Conservation (phyloP, 2,329 filamentous ascomycete species). For the Xylaria sp. region DNA sequence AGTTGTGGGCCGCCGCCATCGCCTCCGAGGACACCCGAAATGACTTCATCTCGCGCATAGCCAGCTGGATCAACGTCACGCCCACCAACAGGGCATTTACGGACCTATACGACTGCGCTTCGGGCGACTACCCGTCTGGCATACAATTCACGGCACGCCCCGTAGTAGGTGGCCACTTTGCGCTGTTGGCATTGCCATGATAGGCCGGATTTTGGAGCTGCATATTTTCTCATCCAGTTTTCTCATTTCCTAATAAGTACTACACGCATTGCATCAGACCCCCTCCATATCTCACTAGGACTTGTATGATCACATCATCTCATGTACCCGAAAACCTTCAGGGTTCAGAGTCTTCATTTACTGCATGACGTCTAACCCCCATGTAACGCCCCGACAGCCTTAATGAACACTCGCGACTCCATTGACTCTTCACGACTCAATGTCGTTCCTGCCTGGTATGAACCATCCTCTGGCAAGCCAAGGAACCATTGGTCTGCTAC, state of each 20-base stretch:
- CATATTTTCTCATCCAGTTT: background rate
- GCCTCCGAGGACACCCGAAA: slow-evolving; percentile 67
- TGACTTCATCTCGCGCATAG: slow-evolving; percentile 75
- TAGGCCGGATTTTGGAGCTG: background rate
- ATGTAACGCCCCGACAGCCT: background rate
- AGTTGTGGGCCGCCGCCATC: slow-evolving; percentile 84
- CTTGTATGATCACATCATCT: background rate
- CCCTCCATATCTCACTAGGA: background rate
- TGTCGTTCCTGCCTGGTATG: background rate
- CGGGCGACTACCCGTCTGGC: slow-evolving; percentile 70
- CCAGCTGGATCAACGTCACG: slow-evolving; percentile 80
- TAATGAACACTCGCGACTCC: background rate
- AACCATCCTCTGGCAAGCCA: background rate
- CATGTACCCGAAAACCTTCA: background rate
- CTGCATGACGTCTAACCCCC: background rate
- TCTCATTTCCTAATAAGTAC: background rate
- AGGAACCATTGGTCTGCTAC: background rate
- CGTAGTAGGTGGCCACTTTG: slow-evolving; percentile 83
- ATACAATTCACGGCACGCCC: slow-evolving; percentile 80
- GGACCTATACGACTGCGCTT: slow-evolving; percentile 78
- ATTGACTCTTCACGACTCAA: background rate
- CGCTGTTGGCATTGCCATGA: slow-evolving; percentile 71
- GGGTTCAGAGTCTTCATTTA: background rate
- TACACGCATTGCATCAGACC: background rate
- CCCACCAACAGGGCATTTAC: slow-evolving; percentile 75